Conservation (phyloP, 1,284 basidiomycete genomes). For the Microbotryum lychnidis-dioicae region DNA sequence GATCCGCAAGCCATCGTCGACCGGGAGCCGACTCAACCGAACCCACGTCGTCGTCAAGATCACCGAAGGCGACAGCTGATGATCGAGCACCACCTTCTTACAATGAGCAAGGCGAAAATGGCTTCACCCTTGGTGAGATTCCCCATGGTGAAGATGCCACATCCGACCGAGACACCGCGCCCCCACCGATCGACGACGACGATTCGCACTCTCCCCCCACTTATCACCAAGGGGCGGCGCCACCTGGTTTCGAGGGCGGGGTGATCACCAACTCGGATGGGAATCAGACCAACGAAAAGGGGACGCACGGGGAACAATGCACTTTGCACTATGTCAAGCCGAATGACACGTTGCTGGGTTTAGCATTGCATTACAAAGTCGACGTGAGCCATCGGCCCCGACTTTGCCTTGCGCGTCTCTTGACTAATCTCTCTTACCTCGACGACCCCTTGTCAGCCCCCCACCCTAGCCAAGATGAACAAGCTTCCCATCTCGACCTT, state of each 20-base stretch:
- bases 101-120: conserved; percentile 47
- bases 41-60: too few species aligned
- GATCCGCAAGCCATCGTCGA: not conserved
- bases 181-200: conserved; percentile 26
- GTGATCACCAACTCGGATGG: conserved; percentile 40
- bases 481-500: conserved; percentile 57
- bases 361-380: conserved; percentile 54
- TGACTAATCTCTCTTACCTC: too few species aligned
- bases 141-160: conserved; percentile 47
- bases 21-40: not conserved
- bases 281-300: not conserved
- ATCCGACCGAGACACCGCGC: conserved; percentile 10
- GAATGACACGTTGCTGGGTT: conserved; percentile 57
- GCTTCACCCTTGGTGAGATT: conserved; percentile 57
- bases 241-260: conserved; percentile 9
- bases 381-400: conserved; percentile 47
- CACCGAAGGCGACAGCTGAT: not conserved
- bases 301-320: not conserved
- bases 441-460: conserved; percentile 44
- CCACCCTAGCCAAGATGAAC: conserved; percentile 56
- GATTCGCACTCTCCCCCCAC: too few species aligned
- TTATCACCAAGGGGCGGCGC: conserved; percentile 4
- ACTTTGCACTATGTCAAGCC: conserved; percentile 49
- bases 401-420: not conserved
- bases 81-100: not conserved